Conservation (phyloP, 1,284 basidiomycete species). For the Caloboletus inedulis region DNA sequence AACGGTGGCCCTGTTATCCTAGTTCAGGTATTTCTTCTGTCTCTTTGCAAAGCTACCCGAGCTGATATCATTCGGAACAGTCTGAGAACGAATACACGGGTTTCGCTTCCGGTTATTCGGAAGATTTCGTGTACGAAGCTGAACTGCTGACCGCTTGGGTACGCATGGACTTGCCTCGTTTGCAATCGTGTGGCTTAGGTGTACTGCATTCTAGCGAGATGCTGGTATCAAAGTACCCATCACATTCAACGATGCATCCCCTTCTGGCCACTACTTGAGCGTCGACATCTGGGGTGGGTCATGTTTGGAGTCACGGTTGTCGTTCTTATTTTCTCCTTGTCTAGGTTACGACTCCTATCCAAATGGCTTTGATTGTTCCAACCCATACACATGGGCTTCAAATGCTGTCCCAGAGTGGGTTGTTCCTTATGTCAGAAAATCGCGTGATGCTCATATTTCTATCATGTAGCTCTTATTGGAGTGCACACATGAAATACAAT, state of each 20-base stretch:
- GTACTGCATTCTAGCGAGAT: conserved; percentile 32
- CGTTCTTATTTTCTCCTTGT: background rate
- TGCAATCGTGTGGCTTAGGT: conserved; percentile 4
- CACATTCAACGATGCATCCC: conserved; percentile 44
- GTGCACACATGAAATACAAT: conserved; percentile 37
- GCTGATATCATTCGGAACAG: conserved; percentile 22
- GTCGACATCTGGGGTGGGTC: conserved; percentile 45
- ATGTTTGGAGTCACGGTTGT: background rate
- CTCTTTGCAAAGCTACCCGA: background rate
- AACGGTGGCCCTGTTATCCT: conserved; percentile 53
- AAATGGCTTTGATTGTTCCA: conserved; percentile 55
- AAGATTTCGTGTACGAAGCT: conserved; percentile 45
- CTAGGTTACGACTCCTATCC: conserved; percentile 49
- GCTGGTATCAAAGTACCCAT: conserved; percentile 46
- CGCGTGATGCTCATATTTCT: background rate
- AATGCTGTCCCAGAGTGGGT: conserved; percentile 37
- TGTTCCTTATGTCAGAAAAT: background rate
- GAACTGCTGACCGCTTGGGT: conserved; percentile 40
- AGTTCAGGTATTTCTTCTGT: conserved; percentile 39
- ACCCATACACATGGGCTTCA: conserved; percentile 46
- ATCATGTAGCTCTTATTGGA: conserved; percentile 18
- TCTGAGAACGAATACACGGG: conserved; percentile 52
- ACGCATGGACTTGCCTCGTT: conserved; percentile 4
- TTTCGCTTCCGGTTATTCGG: conserved; percentile 36
- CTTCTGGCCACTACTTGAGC: conserved; percentile 42